Base-by-base conservation (phyloP, 106 monocot species). In the Apostasia shenzhenica region DNA sequence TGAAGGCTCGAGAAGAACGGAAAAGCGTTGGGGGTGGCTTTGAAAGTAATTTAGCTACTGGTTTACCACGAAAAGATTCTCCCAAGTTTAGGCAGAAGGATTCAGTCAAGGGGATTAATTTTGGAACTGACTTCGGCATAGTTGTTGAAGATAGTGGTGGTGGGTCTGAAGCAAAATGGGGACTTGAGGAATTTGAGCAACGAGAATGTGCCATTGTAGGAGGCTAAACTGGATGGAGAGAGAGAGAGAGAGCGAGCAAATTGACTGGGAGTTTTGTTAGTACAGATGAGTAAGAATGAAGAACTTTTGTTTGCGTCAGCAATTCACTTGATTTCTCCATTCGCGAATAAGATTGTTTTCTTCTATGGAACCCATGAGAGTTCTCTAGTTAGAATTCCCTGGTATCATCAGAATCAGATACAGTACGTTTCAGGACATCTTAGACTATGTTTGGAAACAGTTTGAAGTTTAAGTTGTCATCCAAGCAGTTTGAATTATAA, bases 1-100 rank as follows among this genome's bases (percentile, higher is more conserved):
- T 78, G 4, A 81, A 75, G 68, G 3, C 55, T 0, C 81, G 77
- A 46, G 81, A 78, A 3, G 82, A 70, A 8, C 48, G 55, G 11
- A 76, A 55, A 63, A 70, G 14, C 67, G 55, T 59, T 1, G 61
- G 76, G 26, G 5, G 55, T 55, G 75, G 48, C 6, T 60, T 11
- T 51, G 73, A 80, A 7, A 73, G 53, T 63, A 64, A 78, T 37
- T 44, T 12, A 60, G 39, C 55, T 52, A 62, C 52, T 41, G 64
- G 67, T 11, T 86, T 81, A 40, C 78, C 78, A 8, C 68, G 58
- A 41, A 8, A 61, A 13, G 73, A 75, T 64, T 85, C 85, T 57
- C 81, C 86, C 3, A 80, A 77, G 45, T 63, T 70, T 2, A 72
- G 68, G 40, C 60, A 59, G 55, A 74, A 45, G 46, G 76, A 77